A percentile compares a stretch with the other conserved stretches of the same genome.
These are phyloP conservation scores for Waltiozyma sp. DNA, from an alignment of 1,139 yeast genomes.

Conservation along the genomic window DNA sequence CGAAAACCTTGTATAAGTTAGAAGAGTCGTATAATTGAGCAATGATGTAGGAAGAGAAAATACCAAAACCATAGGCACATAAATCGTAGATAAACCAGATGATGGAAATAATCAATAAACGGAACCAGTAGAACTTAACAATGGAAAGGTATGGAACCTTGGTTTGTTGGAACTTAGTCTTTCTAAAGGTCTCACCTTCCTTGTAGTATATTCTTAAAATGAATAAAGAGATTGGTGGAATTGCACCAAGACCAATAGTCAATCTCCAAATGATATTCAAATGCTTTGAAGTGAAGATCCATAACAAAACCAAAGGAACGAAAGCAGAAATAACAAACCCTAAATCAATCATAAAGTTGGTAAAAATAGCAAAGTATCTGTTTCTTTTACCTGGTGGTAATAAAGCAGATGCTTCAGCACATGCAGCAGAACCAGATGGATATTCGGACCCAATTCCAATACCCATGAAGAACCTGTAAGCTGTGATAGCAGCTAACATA, in stretches of 20 bases:
- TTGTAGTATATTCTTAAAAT: constrained; percentile 63
- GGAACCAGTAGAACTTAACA: constrained; percentile 42
- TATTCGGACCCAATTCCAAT: constrained; percentile 68
- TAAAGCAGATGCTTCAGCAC: constrained; percentile 62
- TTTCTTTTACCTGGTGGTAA: constrained; percentile 26
- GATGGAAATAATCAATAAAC: constrained; percentile 45
- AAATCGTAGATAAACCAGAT: constrained; percentile 58
- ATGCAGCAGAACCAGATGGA: constrained; percentile 60
- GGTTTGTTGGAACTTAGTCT: constrained; percentile 34
- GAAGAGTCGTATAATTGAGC: constrained; percentile 26
- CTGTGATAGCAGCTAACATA: constrained; percentile 68
- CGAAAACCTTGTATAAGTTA: constrained; percentile 34
- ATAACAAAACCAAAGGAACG: constrained; percentile 31
- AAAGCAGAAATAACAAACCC: constrained; percentile 47
- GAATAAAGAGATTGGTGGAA: constrained; percentile 66
- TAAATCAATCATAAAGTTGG: constrained; percentile 62
- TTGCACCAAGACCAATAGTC: constrained; percentile 61
- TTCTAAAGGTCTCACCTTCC: constrained; percentile 47
- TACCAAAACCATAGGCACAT: constrained; percentile 55
- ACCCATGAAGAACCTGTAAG: constrained; percentile 59
- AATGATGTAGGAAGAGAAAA: constrained; percentile 43
- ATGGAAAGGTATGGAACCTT: constrained; percentile 45
- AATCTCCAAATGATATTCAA: constrained; percentile 60
- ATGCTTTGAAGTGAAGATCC: constrained; percentile 19
- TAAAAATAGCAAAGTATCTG: constrained; percentile 54